Evolutionary conservation across 495 filamentous ascomycete genomes (phyloP), one percentile per base, ranked within the genome.

Genomic region (Penicillium diatomitis): DNA sequence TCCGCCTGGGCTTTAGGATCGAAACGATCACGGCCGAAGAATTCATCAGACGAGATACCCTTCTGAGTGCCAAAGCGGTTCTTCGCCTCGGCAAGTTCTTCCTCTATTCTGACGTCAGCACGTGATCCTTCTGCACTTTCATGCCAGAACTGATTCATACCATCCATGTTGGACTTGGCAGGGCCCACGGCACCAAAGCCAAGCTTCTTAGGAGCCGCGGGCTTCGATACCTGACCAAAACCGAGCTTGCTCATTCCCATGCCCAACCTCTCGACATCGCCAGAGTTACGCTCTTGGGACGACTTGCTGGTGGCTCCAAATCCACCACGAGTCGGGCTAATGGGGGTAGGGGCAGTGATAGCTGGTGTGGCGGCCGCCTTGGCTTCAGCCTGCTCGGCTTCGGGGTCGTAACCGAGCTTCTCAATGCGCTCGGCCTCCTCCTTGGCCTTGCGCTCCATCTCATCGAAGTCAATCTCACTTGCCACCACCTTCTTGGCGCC

Each of bases 361-460:
- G 76, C 75, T 7, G 73, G 67, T 9, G 75, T 69, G 33, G 58
- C 75, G 27, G 73, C 65, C 29, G 69, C 73, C 57, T 82, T 82
- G 10, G 77, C 72, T 46, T 76, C 75, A 8, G 77, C 78, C 57
- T 86, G 79, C 66, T 95, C 92, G 30, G 86, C 88, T 53, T 96
- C 86, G 5, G 88, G 87, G 55, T 97, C 88, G 60, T 98, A 98
- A n/a, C 92, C 92, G n/a, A 98, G 74, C 68, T 92, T 95, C 72
- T 85, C 88, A 58, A 96, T 91, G 52, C 92, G 83, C 66, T 97
- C 92, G 2, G 94, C 92, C 66, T 98, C 92, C 64, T 97, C 92
- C 66, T 89, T 94, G 32, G 92, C 92, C 69, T 95, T 95, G 58
- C 85, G 86, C 74, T 98, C 92, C 0, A 90, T 92, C 63, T 90